phyloP scores from a whole-genome alignment of 495 filamentous ascomycete species.

The Podospora bellae-mahoneyi region DNA sequence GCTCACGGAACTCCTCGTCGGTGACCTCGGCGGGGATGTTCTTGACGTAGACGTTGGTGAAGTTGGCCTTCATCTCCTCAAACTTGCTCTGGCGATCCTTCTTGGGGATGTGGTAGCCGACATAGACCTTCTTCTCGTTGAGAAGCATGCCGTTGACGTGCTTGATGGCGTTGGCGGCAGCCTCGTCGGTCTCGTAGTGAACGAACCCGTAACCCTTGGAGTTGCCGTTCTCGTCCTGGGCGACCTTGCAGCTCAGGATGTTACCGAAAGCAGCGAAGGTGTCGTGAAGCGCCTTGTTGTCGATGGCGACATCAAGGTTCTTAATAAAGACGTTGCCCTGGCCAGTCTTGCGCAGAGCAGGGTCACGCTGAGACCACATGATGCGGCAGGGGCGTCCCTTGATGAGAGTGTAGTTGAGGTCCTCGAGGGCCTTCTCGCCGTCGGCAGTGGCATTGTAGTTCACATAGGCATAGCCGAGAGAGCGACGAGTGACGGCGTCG shows the following conservation, averaged over 20 bases:
- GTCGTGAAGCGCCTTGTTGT: conserved; percentile 99
- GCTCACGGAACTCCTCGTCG: conserved; percentile 88
- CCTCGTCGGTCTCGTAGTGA: conserved; percentile 99
- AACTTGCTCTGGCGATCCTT: conserved; percentile 99
- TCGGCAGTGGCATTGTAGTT: conserved; percentile 98
- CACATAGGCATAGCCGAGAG: conserved; percentile 98
- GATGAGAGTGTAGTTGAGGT: conserved; percentile 99
- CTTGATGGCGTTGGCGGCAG: conserved; percentile 95
- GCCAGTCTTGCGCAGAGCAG: conserved; percentile 97
- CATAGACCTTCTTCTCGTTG: conserved; percentile 99
- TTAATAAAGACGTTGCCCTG: conserved; percentile 99
- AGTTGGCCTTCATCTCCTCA: conserved; percentile 99
- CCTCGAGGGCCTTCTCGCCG: conserved; percentile 96
- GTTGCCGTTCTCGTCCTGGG: conserved; percentile 90
- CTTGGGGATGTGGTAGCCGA: conserved; percentile 99
- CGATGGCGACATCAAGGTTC: conserved; percentile 96
- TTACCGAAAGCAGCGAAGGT: conserved; percentile 99
- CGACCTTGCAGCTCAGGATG: conserved; percentile 99
- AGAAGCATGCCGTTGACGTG: conserved; percentile 99
- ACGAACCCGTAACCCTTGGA: conserved; percentile 99
- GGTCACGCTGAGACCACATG: conserved; percentile 99
- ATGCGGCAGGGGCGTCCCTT: conserved; percentile 99
- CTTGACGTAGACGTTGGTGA: conserved; percentile 99
- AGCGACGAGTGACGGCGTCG: conserved; percentile 97
- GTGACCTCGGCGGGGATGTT: conserved; percentile 84